Evolutionary conservation across 306 rosid species (phyloP).

Genomic region (Hippophae tibetana): DNA sequence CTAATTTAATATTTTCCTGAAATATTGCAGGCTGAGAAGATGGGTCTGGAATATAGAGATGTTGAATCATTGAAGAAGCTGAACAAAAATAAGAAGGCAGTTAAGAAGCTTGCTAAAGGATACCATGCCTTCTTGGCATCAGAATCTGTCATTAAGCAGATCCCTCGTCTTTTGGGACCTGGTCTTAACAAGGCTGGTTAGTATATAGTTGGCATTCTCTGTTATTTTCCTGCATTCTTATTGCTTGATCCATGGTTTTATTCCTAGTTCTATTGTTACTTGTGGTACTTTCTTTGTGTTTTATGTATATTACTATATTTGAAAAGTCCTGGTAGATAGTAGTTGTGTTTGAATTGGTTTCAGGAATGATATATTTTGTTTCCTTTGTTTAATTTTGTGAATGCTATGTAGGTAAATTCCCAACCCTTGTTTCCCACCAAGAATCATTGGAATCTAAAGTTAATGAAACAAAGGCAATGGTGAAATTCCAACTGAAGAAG

Average conservation of each 20-base stretch:
- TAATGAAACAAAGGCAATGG: conserved; percentile 72
- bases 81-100: conserved; percentile 70
- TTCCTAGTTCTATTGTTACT: not conserved
- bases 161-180: conserved; percentile 83
- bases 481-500: conserved; percentile 79
- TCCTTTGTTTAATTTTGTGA: not conserved
- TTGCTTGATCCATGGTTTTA: not conserved
- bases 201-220: conserved; percentile 9
- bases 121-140: conserved; percentile 85
- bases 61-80: conserved; percentile 78
- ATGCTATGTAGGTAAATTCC: conserved; percentile 55
- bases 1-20: not conserved
- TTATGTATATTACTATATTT: no score
- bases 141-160: conserved; percentile 82
- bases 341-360: not conserved
- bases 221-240: not conserved
- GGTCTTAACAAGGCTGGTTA: conserved; percentile 92
- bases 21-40: conserved; percentile 57
- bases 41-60: conserved; percentile 70
- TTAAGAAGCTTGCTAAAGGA: conserved; percentile 73
- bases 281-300: not conserved
- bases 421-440: conserved; percentile 71
- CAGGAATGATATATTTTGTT: no score
- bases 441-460: conserved; percentile 79
- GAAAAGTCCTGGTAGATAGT: no score